These are phyloP conservation scores for Rhododendron simsii DNA, from an alignment of 148 eudicot species.

Conservation along the genomic window DNA sequence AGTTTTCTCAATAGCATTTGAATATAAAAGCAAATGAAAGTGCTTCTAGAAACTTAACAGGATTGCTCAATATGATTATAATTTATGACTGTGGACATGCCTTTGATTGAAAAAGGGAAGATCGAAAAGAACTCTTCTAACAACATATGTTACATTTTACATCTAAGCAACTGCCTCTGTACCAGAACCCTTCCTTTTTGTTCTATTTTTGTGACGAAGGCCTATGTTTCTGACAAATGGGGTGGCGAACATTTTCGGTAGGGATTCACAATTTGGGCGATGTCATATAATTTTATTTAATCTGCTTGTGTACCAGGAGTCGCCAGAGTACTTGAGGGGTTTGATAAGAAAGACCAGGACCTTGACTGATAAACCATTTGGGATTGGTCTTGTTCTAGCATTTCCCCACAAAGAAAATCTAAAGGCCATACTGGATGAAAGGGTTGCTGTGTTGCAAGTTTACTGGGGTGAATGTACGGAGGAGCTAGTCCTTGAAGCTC, in stretches of 20 bases:
- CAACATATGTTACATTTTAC: not conserved
- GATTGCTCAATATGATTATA: not conserved
- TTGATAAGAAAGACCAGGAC: conserved; percentile 78
- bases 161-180: not conserved
- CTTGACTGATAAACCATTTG: conserved; percentile 83
- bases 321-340: conserved; percentile 69
- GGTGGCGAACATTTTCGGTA: not conserved
- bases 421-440: conserved; percentile 77
- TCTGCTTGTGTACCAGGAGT: conserved; percentile 47
- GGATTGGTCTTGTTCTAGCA: conserved; percentile 77
- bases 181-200: not conserved
- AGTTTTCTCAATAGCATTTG: not conserved
- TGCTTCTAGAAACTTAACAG: not conserved
- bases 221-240: not conserved
- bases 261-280: not conserved
- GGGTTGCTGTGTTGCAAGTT: conserved; percentile 74
- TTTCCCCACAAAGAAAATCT: conserved; percentile 87
- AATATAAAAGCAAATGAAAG: not conserved
- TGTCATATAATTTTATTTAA: not conserved
- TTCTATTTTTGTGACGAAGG: not conserved
- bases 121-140: not conserved
- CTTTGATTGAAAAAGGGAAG: not conserved
- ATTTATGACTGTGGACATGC: not conserved
- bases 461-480: conserved; percentile 87
- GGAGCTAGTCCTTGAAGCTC: conserved; percentile 70